A percentile compares a stretch with the other conserved stretches of the same genome.
These are phyloP conservation scores for Neurospora pannonica DNA, from an alignment of 495 filamentous ascomycete species.

Conservation along the genomic window DNA sequence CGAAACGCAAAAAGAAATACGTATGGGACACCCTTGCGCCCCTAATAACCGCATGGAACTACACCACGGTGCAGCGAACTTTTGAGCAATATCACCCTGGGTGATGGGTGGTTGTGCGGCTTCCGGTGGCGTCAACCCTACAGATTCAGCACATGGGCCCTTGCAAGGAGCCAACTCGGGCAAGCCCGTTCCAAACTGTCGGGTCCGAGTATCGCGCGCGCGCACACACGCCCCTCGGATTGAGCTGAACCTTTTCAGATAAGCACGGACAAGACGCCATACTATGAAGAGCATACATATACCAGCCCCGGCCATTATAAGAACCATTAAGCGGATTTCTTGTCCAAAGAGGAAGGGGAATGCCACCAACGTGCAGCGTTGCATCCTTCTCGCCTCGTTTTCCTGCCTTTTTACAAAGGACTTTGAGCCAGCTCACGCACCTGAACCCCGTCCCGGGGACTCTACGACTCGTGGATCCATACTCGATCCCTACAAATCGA, in stretches of 20 bases:
- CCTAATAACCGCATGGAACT: neutral
- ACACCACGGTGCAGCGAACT: neutral
- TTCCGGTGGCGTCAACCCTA: neutral
- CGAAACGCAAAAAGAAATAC: neutral
- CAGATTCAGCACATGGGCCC: neutral
- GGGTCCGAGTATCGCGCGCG: slow-evolving; percentile 1
- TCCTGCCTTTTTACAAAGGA: neutral
- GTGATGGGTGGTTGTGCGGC: neutral
- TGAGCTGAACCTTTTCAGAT: neutral
- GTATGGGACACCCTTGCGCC: neutral
- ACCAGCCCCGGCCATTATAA: neutral
- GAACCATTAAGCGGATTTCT: neutral
- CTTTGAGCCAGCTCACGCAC: neutral
- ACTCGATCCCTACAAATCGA: neutral
- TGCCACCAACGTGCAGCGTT: neutral
- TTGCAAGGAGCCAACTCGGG: slow-evolving; percentile 2
- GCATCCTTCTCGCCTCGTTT: neutral
- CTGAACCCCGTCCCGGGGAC: neutral
- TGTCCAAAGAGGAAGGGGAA: neutral
- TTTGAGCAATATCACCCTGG: neutral
- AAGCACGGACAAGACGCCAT: neutral
- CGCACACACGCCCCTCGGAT: neutral
- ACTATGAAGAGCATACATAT: neutral
- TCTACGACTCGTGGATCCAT: neutral
- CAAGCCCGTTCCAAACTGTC: slow-evolving; percentile 8